These are phyloP conservation scores for Grigorovia jiainica DNA, from an alignment of 805 yeast species.

Conservation along the genomic window DNA sequence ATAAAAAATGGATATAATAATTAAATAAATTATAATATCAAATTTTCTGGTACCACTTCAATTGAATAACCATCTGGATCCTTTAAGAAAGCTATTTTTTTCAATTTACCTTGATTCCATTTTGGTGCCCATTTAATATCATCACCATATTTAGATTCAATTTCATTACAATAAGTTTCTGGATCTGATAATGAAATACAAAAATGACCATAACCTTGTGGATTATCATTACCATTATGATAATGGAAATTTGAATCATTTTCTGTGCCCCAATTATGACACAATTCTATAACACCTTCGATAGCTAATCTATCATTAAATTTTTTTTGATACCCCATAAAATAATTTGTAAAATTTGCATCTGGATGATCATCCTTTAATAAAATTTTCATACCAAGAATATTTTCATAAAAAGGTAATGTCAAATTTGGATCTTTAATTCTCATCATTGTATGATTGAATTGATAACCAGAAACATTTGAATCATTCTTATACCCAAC, in stretches of 20 bases:
- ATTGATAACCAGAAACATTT: conserved; percentile 24
- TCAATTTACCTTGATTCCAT: conserved; percentile 46
- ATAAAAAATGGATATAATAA: too few relatives aligned
- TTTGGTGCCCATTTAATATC: conserved; percentile 51
- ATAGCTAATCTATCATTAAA: conserved; percentile 36
- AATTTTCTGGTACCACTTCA: conserved; percentile 49
- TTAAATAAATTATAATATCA: conserved; percentile 3
- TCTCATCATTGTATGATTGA: conserved; percentile 91
- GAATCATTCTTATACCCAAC: conserved; percentile 40
- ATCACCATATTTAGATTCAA: conserved; percentile 38
- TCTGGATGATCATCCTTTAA: conserved; percentile 45
- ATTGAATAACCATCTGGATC: conserved; percentile 91
- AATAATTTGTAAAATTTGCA: conserved; percentile 80
- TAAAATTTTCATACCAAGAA: conserved; percentile 71
- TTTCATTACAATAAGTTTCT: conserved; percentile 33
- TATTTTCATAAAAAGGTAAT: conserved; percentile 66
- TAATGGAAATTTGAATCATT: conserved; percentile 62
- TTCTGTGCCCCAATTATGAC: conserved; percentile 96
- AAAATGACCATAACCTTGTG: conserved; percentile 82
- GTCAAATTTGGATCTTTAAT: conserved; percentile 76
- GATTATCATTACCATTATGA: conserved; percentile 72
- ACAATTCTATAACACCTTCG: conserved; percentile 76
- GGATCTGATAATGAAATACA: conserved; percentile 65
- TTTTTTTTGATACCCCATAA: conserved; percentile 54
- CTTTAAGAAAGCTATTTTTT: conserved; percentile 57